Conservation (phyloP, 139 green algal genomes). For the Micromonas pusilla region DNA sequence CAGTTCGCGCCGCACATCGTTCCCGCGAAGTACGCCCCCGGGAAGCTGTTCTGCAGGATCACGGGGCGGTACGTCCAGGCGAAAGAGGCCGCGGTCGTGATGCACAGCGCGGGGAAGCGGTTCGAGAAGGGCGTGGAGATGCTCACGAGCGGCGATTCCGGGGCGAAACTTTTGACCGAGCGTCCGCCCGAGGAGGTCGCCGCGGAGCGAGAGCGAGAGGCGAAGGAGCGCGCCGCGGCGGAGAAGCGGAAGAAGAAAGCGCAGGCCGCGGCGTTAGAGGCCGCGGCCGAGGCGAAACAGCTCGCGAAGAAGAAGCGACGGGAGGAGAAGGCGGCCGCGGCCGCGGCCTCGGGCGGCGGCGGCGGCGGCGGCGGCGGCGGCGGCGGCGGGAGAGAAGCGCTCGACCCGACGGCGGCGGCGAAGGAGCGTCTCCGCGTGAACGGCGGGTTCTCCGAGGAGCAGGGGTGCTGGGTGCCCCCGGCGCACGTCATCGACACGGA, state of each 20-base stretch:
- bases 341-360: too few species aligned
- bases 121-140: background rate
- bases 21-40: background rate
- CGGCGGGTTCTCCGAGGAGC: background rate
- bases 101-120: background rate
- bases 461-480: background rate
- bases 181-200: background rate
- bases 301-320: background rate
- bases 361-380: too few species aligned
- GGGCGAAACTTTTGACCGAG: background rate
- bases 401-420: background rate
- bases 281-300: background rate
- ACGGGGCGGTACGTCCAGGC: background rate
- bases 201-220: background rate
- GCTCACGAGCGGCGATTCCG: background rate
- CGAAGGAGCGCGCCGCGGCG: background rate
- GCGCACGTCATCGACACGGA: background rate
- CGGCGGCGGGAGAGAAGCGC: too few species aligned
- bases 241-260: background rate
- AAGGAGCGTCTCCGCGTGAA: background rate
- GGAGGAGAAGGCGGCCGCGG: too few species aligned
- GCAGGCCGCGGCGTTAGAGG: background rate
- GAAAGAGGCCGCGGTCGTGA: background rate
- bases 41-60: conserved; percentile 4
- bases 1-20: conserved; percentile 12